A percentile compares a stretch with the other conserved stretches of the same genome.
Conservation (phyloP, 805 yeast genomes). For the Yueomyces sp. region DNA sequence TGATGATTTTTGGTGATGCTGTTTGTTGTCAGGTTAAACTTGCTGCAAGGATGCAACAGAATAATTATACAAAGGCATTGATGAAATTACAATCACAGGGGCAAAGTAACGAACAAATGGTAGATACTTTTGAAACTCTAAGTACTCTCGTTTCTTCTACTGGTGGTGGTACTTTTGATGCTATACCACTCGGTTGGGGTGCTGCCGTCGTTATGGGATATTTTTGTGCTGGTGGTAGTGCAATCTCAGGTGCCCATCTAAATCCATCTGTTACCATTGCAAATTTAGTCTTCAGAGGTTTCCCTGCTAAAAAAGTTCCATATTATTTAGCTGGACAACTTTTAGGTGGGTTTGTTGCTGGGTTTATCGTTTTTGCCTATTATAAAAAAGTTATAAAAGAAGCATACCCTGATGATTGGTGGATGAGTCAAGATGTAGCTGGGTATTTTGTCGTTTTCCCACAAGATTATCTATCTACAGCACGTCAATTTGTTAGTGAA, state of each 20-base stretch:
- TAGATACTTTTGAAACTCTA: conserved; percentile 2
- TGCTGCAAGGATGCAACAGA: conserved; percentile 19
- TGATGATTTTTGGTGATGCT: conserved; percentile 36
- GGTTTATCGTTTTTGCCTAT: conserved; percentile 31
- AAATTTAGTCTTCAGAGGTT: conserved; percentile 35
- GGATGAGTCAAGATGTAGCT: conserved; percentile 22
- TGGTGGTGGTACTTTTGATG: conserved; percentile 28
- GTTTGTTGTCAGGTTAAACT: conserved; percentile 32
- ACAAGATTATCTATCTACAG: conserved; percentile 25
- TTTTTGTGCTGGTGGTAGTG: conserved; percentile 35
- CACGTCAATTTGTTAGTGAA: conserved; percentile 37
- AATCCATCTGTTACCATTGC: conserved; percentile 40
- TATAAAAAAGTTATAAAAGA: conserved; percentile 27
- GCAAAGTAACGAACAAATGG: conserved; percentile 2
- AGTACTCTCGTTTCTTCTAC: conserved; percentile 4
- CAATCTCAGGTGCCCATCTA: conserved; percentile 43
- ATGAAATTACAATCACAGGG: not conserved
- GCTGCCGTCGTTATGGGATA: conserved; percentile 40
- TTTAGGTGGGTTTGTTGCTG: conserved; percentile 37
- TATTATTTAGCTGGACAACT: conserved; percentile 34
- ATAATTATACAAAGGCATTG: conserved; percentile 2
- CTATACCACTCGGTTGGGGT: conserved; percentile 39
- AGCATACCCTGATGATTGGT: conserved; percentile 18
- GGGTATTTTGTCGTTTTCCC: conserved; percentile 37
- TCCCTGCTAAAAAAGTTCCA: conserved; percentile 36